Evolutionary conservation across 306 rosid species (phyloP).

Genomic region (Fagus sylvatica): DNA sequence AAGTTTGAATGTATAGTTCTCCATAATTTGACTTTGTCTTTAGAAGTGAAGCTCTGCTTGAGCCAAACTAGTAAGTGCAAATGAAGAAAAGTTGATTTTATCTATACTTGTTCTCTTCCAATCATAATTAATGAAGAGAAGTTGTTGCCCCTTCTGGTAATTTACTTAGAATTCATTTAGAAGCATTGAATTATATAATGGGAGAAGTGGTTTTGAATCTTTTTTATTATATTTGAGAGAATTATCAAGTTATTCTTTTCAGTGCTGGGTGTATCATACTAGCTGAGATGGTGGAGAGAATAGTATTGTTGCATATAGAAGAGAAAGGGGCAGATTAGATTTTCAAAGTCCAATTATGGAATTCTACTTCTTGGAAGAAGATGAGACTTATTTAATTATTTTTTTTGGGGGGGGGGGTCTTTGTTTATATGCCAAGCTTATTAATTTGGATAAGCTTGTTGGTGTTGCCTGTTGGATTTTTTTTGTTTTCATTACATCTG

Average conservation of each 20-base stretch:
- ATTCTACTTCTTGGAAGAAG: not conserved
- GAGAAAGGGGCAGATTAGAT: not conserved
- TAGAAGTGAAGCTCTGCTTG: not conserved
- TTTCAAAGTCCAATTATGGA: not conserved
- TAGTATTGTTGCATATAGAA: not conserved
- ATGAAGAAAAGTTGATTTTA: not conserved
- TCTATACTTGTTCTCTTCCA: not conserved
- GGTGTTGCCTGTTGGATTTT: not conserved
- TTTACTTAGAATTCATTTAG: not conserved
- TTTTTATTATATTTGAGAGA: not conserved
- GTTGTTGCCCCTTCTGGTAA: not conserved
- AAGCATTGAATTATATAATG: not conserved
- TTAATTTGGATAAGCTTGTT: not conserved
- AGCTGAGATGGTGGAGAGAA: not conserved
- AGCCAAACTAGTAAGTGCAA: not conserved
- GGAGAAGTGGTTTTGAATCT: not conserved
- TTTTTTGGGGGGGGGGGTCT: not conserved
- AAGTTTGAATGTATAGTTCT: conserved; percentile 12
- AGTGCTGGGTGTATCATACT: not conserved
- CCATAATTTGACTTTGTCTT: not conserved
- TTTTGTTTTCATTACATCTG: no score
- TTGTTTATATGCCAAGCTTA: not conserved
- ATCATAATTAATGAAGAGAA: not conserved
- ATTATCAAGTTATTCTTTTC: not conserved
- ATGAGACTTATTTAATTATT: no score